Evolutionary conservation across 768 basidiomycete genomes (phyloP).

Genomic region (Tylopilus felleus): DNA sequence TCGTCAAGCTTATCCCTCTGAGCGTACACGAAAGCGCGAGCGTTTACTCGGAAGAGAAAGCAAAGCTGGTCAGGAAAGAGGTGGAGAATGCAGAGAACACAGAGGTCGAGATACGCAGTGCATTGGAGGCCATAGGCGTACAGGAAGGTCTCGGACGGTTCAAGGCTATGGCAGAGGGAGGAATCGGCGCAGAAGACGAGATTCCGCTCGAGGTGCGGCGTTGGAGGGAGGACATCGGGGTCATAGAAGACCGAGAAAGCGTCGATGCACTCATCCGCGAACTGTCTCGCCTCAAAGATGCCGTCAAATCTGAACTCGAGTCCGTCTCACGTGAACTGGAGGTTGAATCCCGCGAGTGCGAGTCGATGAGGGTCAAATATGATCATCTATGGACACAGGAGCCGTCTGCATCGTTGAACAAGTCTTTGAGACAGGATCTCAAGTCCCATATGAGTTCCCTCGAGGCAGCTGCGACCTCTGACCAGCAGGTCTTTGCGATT

Average conservation of each 20-base stretch:
- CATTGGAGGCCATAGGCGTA: slow-evolving; percentile 78
- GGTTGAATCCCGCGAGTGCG: slow-evolving; percentile 81
- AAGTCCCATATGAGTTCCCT: slow-evolving; percentile 70
- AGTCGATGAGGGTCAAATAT: slow-evolving; percentile 83
- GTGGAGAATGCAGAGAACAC: slow-evolving; percentile 83
- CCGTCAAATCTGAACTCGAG: slow-evolving; percentile 61
- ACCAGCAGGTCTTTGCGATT: slow-evolving; percentile 66
- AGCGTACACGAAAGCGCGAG: slow-evolving; percentile 95
- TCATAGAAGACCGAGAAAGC: slow-evolving; percentile 65
- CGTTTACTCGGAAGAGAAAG: slow-evolving; percentile 98
- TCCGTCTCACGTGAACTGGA: slow-evolving; percentile 66
- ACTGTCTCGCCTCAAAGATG: slow-evolving; percentile 55
- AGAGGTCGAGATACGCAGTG: slow-evolving; percentile 75
- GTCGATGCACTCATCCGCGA: slow-evolving; percentile 62
- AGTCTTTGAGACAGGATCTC: slow-evolving; percentile 70
- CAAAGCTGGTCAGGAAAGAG: slow-evolving; percentile 86
- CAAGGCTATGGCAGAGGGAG: slow-evolving; percentile 67
- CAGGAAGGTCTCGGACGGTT: slow-evolving; percentile 67
- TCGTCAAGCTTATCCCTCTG: slow-evolving; percentile 81
- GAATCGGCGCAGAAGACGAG: slow-evolving; percentile 58
- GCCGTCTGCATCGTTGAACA: slow-evolving; percentile 72
- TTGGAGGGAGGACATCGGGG: slow-evolving; percentile 70
- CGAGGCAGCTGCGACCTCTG: slow-evolving; percentile 74
- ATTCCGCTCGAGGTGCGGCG: slow-evolving; percentile 67
- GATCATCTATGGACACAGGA: slow-evolving; percentile 84